These are phyloP conservation scores for Aureobasidium pullulans DNA, from an alignment of 2,329 filamentous ascomycete genomes.

Conservation along the genomic window DNA sequence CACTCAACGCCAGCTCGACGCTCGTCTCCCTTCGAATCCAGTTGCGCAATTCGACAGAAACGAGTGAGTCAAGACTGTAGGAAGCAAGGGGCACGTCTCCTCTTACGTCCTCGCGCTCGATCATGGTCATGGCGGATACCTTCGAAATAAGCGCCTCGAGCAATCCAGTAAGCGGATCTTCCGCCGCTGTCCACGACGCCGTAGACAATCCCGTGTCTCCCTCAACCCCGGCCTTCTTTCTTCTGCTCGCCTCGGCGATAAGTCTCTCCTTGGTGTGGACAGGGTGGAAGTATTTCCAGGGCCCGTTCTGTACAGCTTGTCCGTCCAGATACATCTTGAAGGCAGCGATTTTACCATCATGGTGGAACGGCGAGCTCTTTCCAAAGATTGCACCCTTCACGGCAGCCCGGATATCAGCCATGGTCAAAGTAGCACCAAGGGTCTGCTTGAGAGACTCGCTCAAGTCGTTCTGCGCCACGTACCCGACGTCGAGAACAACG, in stretches of 20 bases:
- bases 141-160: neutral
- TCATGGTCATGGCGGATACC: neutral
- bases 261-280: neutral
- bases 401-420: neutral
- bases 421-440: neutral
- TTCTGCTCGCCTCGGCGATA: neutral
- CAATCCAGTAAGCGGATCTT: neutral
- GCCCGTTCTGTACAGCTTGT: neutral
- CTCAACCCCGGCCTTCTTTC: neutral
- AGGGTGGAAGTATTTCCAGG: neutral
- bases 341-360: neutral
- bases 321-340: neutral
- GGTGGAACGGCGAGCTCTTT: neutral
- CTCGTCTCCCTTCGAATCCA: neutral
- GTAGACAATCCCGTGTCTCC: neutral
- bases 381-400: neutral
- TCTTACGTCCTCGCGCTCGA: neutral
- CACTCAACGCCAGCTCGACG: neutral
- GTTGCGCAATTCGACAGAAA: constrained; percentile 13
- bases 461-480: neutral
- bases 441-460: neutral
- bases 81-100: neutral
- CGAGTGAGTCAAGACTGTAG: constrained; percentile 16
- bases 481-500: neutral
- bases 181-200: neutral